A percentile compares a stretch with the other conserved stretches of the same genome.
Conservation (phyloP, 2,329 filamentous ascomycete genomes). For the Cadophora gregata region DNA sequence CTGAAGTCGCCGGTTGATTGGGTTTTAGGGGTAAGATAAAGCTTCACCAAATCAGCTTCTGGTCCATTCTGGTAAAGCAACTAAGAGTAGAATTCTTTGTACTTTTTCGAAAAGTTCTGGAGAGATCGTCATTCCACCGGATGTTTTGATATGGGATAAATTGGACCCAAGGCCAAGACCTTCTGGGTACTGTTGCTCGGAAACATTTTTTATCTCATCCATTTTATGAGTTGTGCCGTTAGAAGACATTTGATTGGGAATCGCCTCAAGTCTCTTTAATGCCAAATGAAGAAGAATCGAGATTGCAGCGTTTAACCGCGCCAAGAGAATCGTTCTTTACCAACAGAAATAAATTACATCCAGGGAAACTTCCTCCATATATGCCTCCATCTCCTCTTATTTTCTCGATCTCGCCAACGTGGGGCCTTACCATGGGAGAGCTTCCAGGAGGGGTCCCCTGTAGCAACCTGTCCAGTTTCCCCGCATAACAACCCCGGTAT, state of each 20-base stretch:
- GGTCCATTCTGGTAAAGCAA: not conserved
- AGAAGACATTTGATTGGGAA: not conserved
- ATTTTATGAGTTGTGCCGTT: conserved; percentile 4
- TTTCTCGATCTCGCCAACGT: not conserved
- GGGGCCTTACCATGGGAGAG: conserved; percentile 1
- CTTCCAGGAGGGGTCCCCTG: conserved; percentile 1
- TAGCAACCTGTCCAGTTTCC: not conserved
- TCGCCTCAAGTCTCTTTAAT: not conserved
- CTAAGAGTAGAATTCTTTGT: not conserved
- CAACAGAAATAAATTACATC: not conserved
- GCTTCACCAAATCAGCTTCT: conserved; percentile 18
- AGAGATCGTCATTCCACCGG: conserved; percentile 34
- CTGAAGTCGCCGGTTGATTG: conserved; percentile 29
- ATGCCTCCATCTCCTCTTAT: not conserved
- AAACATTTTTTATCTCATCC: not conserved
- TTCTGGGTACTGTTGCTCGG: conserved; percentile 1
- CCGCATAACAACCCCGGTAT: conserved; percentile 12
- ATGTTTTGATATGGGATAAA: conserved; percentile 27
- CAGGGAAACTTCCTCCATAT: not conserved
- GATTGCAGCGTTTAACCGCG: not conserved
- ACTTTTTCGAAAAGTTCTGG: conserved; percentile 39
- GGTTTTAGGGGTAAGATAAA: conserved; percentile 36
- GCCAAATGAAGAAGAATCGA: too few relatives aligned
- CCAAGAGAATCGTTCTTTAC: not conserved
- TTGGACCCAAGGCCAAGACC: conserved; percentile 9